These are phyloP conservation scores for Dictyostelium purpureum DNA, from an alignment of 78 protist genomes.

Conservation along the genomic window DNA sequence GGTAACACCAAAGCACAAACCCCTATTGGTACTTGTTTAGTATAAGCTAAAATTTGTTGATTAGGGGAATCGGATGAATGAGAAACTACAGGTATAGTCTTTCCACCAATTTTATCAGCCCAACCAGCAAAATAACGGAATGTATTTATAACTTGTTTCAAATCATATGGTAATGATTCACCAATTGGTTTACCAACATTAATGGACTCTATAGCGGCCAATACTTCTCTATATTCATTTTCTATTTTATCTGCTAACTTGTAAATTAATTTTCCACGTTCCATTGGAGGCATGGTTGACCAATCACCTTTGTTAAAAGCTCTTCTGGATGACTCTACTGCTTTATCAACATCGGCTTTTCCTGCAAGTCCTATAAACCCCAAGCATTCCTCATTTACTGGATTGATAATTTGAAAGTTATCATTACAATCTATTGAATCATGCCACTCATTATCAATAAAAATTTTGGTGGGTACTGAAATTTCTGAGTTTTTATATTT, in stretches of 20 bases:
- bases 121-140: slow-evolving; percentile 90
- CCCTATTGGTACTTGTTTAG: slow-evolving; percentile 85
- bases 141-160: slow-evolving; percentile 7
- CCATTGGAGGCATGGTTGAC: slow-evolving; percentile 11
- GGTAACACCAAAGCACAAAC: slow-evolving; percentile 83
- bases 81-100: slow-evolving; percentile 23
- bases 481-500: background rate
- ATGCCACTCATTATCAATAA: slow-evolving; percentile 31
- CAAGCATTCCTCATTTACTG: slow-evolving; percentile 11
- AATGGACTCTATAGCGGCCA: slow-evolving; percentile 80
- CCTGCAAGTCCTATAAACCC: background rate
- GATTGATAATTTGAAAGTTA: slow-evolving; percentile 4
- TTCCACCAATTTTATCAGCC: slow-evolving; percentile 88
- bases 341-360: slow-evolving; percentile 76
- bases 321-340: slow-evolving; percentile 75
- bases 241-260: slow-evolving; percentile 85
- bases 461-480: background rate
- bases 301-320: slow-evolving; percentile 66
- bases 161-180: slow-evolving; percentile 52
- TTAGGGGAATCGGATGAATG: background rate
- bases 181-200: slow-evolving; percentile 81
- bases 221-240: slow-evolving; percentile 5
- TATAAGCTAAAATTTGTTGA: slow-evolving; percentile 10
- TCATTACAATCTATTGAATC: slow-evolving; percentile 26
- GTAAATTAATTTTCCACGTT: slow-evolving; percentile 40